Evolutionary conservation across 192 early-diverging fungal species (phyloP).

Genomic region (Linderina pennispora): DNA sequence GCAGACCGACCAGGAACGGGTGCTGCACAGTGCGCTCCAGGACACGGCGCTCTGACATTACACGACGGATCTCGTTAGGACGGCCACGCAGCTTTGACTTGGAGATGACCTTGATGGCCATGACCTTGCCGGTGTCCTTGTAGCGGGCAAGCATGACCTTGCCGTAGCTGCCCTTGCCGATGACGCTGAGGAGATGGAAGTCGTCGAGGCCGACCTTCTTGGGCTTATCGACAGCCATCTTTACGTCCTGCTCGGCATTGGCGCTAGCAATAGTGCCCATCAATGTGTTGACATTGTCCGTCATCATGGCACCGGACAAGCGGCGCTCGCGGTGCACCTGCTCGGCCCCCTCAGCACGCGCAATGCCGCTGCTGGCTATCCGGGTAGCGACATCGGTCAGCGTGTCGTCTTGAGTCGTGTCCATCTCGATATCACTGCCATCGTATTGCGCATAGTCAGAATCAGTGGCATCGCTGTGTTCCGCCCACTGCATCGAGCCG

Average conservation of each 20-base stretch:
- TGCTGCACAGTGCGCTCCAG: conserved; percentile 44
- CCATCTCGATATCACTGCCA: neutral
- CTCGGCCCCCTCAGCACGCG: conserved; percentile 15
- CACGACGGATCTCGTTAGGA: conserved; percentile 52
- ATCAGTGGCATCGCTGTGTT: neutral
- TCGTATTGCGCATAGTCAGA: neutral
- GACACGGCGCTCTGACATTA: conserved; percentile 60
- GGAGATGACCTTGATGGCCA: conserved; percentile 58
- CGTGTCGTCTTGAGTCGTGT: neutral
- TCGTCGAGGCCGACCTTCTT: conserved; percentile 27
- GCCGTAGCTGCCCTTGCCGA: conserved; percentile 63
- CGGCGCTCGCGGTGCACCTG: conserved; percentile 27
- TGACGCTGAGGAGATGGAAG: conserved; percentile 55
- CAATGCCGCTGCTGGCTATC: neutral
- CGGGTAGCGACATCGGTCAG: neutral
- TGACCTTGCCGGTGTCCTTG: conserved; percentile 49
- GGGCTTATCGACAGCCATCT: conserved; percentile 3
- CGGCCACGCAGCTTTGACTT: conserved; percentile 52
- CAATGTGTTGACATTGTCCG: conserved; percentile 39
- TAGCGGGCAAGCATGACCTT: conserved; percentile 60
- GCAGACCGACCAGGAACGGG: conserved; percentile 66
- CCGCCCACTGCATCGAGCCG: neutral
- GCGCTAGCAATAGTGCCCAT: conserved; percentile 35
- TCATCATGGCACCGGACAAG: conserved; percentile 9
- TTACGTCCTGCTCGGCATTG: conserved; percentile 45